A percentile compares a stretch with the other conserved stretches of the same genome.
Conservation (phyloP, 2,329 filamentous ascomycete species). For the Colletotrichum tabaci region DNA sequence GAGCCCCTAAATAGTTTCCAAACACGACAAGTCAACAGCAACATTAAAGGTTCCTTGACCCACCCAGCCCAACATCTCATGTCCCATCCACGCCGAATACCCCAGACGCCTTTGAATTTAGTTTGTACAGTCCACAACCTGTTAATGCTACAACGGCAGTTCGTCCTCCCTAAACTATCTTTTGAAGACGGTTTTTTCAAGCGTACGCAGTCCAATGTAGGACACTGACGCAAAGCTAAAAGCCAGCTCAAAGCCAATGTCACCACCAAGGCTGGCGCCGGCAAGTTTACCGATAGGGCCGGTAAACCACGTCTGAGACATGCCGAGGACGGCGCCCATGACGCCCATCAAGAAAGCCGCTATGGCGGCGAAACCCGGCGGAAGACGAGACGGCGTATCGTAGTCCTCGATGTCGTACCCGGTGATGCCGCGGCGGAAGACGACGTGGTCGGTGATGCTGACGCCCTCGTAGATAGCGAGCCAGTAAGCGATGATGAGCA, state of each 20-base stretch:
- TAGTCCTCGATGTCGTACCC: conserved; percentile 74
- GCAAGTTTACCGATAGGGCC: conserved; percentile 77
- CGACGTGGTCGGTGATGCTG: conserved; percentile 75
- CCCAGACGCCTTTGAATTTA: background rate
- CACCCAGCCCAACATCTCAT: no score
- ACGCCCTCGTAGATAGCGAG: conserved; percentile 81
- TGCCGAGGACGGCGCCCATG: conserved; percentile 77
- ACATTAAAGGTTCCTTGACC: background rate
- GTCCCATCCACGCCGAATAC: conserved; percentile 9
- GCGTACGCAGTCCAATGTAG: conserved; percentile 66
- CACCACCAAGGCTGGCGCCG: conserved; percentile 63
- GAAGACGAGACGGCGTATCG: conserved; percentile 69
- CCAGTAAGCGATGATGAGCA: conserved; percentile 80
- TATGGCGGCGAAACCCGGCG: conserved; percentile 74
- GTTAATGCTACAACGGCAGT: conserved; percentile 13
- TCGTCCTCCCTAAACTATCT: conserved; percentile 47
- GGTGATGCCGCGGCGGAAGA: conserved; percentile 74
- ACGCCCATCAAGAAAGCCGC: conserved; percentile 75
- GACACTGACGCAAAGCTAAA: conserved; percentile 71
- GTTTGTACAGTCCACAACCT: conserved; percentile 10
- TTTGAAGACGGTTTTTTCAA: conserved; percentile 58
- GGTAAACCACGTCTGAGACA: conserved; percentile 79
- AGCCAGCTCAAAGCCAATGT: conserved; percentile 73
- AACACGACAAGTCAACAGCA: background rate
- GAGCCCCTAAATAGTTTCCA: background rate